Base-by-base conservation (phyloP, 2,329 filamentous ascomycete species). In the Xylariaceae sp. region DNA sequence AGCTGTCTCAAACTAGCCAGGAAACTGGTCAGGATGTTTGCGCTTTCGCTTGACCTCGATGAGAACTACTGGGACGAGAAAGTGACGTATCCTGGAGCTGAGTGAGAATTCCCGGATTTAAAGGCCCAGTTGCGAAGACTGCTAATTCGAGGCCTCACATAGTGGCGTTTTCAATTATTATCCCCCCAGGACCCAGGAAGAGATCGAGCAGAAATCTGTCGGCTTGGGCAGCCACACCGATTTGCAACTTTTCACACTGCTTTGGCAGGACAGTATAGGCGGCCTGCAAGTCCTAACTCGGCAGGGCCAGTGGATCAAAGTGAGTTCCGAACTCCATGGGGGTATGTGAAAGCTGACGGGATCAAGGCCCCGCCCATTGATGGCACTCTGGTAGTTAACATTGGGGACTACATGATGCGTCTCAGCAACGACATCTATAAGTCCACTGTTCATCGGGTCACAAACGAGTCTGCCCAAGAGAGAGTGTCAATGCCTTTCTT, bases 401-500 rank as follows among this genome's bases (percentile, higher is more conserved):
- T 79, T 58, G 77, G 75, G 2, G 77, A 80, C 57, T 78, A 77
- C 50, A 68, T 80, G 67, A 76, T 78, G 71, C 69, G 76, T 10
- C 67, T 79, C 21, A 75, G 72, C 39, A 80, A 80, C 62, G 74
- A 79, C 59, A 71, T 65, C 15, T 78, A 78, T 59, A 76, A 72
- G 57, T 76, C 72, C 5, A 80, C 76, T 0, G 74, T 80, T 16
- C 79, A 81, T 62, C 68, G 78, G 15, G 77, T 82, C 2, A 73
- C 72, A 30, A 77, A 77, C 55, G 67, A 70, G 41, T 68, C 70
- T 0, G 58, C 59, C 0, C 64, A 63, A 10, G 74, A 76, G 49
- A 68, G 78, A 13, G 76, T 78, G 40, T 80, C 75, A 0, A 79
- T 82, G 75, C 78, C 79, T 0, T 81, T 82, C 62, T 82, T 82